A percentile compares a stretch with the other conserved stretches of the same genome.
phyloP scores from a whole-genome alignment of 352 stramenopile species.

The Phytophthora melonis region DNA sequence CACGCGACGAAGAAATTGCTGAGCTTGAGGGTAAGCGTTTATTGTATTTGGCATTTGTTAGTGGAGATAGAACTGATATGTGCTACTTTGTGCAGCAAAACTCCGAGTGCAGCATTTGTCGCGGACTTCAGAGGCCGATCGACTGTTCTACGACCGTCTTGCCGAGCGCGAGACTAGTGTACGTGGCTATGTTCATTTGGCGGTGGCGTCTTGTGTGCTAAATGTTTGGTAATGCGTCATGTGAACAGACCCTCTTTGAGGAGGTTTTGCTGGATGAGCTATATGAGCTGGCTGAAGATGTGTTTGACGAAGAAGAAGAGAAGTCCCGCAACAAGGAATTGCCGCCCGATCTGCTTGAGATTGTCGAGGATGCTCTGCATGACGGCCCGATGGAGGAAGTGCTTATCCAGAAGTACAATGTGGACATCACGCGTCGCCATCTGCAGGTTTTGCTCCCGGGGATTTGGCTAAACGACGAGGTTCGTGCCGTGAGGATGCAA shows the following conservation, averaged over 20 bases:
- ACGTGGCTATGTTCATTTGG: constrained; percentile 5
- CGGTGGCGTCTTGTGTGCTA: too few relatives aligned
- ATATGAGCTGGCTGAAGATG: constrained; percentile 63
- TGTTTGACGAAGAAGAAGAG: constrained; percentile 62
- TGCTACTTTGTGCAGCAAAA: constrained; percentile 33
- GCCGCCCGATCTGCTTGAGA: constrained; percentile 64
- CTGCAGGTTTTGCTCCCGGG: constrained; percentile 76
- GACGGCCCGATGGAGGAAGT: constrained; percentile 65
- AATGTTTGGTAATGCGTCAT: too few relatives aligned
- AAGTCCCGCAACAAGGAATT: constrained; percentile 64
- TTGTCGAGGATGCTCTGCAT: constrained; percentile 69
- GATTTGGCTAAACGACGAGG: constrained; percentile 87
- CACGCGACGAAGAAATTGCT: constrained; percentile 55
- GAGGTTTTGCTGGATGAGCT: constrained; percentile 70
- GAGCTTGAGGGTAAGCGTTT: constrained; percentile 37
- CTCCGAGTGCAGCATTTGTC: constrained; percentile 56
- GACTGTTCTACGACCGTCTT: constrained; percentile 55
- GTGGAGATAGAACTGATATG: neutral
- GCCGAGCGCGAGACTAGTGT: constrained; percentile 58
- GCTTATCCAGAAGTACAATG: constrained; percentile 84
- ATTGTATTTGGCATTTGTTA: too few relatives aligned
- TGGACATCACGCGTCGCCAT: constrained; percentile 78
- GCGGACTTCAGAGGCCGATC: constrained; percentile 39
- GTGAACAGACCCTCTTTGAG: constrained; percentile 59
- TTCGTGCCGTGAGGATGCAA: constrained; percentile 18